Evolutionary conservation across 129 eudicot species (phyloP).

Genomic region (Lactuca sativa): DNA sequence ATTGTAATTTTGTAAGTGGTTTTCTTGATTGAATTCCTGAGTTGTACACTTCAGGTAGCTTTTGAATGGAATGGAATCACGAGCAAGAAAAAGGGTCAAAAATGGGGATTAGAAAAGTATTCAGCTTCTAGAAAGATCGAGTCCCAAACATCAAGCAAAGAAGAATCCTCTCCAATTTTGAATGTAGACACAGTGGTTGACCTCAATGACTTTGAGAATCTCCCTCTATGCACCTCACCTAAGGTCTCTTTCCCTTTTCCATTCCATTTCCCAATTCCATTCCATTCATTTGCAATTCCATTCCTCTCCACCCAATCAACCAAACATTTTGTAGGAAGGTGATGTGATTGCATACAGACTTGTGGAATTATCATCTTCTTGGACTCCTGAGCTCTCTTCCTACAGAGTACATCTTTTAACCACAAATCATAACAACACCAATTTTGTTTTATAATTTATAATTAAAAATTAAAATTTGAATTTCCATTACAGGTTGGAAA

Average conservation of each 20-base stretch:
- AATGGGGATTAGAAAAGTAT: conserved; percentile 72
- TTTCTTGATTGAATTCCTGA: not conserved
- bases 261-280: too few species aligned
- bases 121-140: conserved; percentile 40
- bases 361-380: conserved; percentile 80
- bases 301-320: too few species aligned
- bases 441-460: not conserved
- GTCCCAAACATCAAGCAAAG: conserved; percentile 26
- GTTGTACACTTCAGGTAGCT: conserved; percentile 47
- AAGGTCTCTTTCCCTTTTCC: conserved; percentile 48
- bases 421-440: not conserved
- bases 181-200: conserved; percentile 25
- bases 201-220: conserved; percentile 63
- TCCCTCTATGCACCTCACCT: conserved; percentile 59
- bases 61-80: conserved; percentile 83
- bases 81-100: conserved; percentile 89
- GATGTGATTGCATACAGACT: conserved; percentile 85
- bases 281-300: too few species aligned
- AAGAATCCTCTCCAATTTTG: conserved; percentile 22
- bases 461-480: not conserved
- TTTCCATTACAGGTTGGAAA: conserved; percentile 60
- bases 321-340: conserved; percentile 58
- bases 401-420: conserved; percentile 52
- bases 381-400: conserved; percentile 87
- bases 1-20: not conserved